Evolutionary conservation across 208 protist species (phyloP), one percentile per base, ranked within the genome.

Genomic region (Trypanosoma vivax): DNA sequence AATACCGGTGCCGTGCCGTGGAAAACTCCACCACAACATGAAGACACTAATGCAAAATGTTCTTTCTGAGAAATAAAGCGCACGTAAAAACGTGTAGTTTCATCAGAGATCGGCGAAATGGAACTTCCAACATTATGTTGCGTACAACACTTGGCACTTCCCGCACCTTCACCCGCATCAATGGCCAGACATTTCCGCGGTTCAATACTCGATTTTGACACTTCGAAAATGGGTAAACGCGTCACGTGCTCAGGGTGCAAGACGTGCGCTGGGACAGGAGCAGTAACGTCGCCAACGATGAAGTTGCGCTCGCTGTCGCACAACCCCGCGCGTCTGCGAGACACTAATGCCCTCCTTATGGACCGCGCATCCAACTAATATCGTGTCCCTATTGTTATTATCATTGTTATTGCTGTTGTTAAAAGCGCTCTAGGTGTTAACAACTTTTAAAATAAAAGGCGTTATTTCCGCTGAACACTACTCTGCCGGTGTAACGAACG

Each of bases 11-110:
- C 60, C n/a, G n/a, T n/a, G n/a, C n/a, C n/a, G n/a, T n/a, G n/a
- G n/a, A n/a, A n/a, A n/a, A n/a, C n/a, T n/a, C n/a, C n/a, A n/a
- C n/a, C n/a, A n/a, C n/a, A n/a, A n/a, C n/a, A n/a, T n/a, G n/a
- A n/a, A n/a, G n/a, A n/a, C n/a, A n/a, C n/a, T n/a, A n/a, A n/a
- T n/a, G n/a, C n/a, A n/a, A n/a, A n/a, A n/a, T n/a, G 64, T 65
- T 94, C 82, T 69, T 97, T 97, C 70, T 97, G 87, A 33, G 76
- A 70, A 49, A 97, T 91, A 90, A 90, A 97, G 31, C 86, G 83
- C 13, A 96, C 50, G 49, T 88, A 79, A 11, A 41, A 41, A 37
- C 70, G 71, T 21, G 82, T 90, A 23, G 76, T 56, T 3, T 70
- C 65, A 52, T 90, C 75, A 13, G 67, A 50, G 11, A 90, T 27